Evolutionary conservation across 2,329 filamentous ascomycete species (phyloP).

Genomic region (Samsoniella hepiali): DNA sequence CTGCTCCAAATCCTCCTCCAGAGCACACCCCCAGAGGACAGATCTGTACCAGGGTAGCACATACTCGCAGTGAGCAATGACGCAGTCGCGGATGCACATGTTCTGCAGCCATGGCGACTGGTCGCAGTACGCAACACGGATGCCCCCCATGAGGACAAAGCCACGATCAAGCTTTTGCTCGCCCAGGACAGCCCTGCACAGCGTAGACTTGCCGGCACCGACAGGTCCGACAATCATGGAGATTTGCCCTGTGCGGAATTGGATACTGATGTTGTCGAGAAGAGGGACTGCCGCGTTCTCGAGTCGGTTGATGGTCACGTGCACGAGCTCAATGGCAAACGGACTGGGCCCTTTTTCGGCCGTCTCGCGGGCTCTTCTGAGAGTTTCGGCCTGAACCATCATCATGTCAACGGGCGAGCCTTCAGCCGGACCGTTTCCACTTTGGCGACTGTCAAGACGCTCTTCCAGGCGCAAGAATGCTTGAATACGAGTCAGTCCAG

Average conservation of each 20-base stretch:
- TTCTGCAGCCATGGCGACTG: constrained; percentile 18
- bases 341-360: constrained; percentile 15
- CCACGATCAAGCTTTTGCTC: constrained; percentile 21
- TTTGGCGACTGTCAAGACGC: constrained; percentile 8
- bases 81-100: constrained; percentile 15
- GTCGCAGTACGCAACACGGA: constrained; percentile 20
- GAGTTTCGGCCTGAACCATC: constrained; percentile 6
- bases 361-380: constrained; percentile 1
- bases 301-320: constrained; percentile 9
- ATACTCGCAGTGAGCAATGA: constrained; percentile 16
- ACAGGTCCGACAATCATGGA: constrained; percentile 27
- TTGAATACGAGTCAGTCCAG: constrained; percentile 14
- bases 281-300: background rate
- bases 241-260: constrained; percentile 25
- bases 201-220: constrained; percentile 23
- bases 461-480: constrained; percentile 14
- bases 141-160: constrained; percentile 18
- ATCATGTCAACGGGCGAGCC: constrained; percentile 12
- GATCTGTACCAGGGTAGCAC: constrained; percentile 15
- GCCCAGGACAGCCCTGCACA: constrained; percentile 24
- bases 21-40: constrained; percentile 12
- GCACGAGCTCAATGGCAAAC: constrained; percentile 13
- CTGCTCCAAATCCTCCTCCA: constrained; percentile 42
- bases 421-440: constrained; percentile 1
- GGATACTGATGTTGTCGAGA: constrained; percentile 10